Conservation (phyloP, 2,329 filamentous ascomycete species). For the Aspergillus sp. region DNA sequence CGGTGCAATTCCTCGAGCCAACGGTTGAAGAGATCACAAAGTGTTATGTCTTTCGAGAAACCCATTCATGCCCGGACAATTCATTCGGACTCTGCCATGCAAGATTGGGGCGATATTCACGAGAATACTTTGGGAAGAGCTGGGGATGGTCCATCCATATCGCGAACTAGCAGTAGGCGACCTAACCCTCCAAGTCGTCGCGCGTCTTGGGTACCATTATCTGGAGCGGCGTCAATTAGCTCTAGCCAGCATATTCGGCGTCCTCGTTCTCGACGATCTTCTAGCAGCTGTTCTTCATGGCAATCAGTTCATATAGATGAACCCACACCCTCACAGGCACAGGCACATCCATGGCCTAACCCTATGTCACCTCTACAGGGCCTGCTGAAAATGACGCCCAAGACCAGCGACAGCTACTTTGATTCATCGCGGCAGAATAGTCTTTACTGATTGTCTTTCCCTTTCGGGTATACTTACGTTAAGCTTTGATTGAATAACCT, state of each 20-base stretch:
- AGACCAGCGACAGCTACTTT: not conserved
- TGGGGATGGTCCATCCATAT: conserved; percentile 2
- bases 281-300: not conserved
- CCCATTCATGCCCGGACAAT: not conserved
- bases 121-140: not conserved
- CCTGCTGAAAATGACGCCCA: conserved; percentile 13
- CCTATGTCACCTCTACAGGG: conserved; percentile 7
- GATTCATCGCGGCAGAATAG: not conserved
- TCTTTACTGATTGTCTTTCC: not conserved
- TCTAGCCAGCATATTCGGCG: not conserved
- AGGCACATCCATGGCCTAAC: conserved; percentile 1
- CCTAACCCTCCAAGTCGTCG: conserved; percentile 2
- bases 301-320: not conserved
- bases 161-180: conserved; percentile 1
- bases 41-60: conserved; percentile 12
- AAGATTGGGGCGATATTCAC: not conserved
- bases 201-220: conserved; percentile 6
- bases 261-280: conserved; percentile 3
- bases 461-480: not conserved
- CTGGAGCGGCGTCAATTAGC: conserved; percentile 1
- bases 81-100: not conserved
- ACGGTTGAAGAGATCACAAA: conserved; percentile 12
- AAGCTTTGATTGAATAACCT: not conserved
- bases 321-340: not conserved
- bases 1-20: conserved; percentile 3